phyloP scores from a whole-genome alignment of 1,284 basidiomycete genomes.

The Erythrobasidium hasegawianum region DNA sequence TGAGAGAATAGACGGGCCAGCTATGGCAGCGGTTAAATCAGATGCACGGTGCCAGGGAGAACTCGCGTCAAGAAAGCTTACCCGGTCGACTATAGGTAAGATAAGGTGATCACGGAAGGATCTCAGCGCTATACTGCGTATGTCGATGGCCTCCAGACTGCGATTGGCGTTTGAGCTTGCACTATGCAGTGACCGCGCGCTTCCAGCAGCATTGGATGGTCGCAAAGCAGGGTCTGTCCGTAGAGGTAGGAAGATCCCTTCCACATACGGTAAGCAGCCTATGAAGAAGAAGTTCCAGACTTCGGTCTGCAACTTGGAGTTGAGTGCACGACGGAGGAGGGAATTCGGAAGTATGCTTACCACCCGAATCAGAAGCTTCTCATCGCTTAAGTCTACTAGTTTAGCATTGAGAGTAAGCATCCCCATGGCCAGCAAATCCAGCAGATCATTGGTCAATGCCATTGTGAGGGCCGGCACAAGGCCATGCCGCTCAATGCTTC shows the following conservation, averaged over 20 bases:
- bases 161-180: conserved; percentile 53
- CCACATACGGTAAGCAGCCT: conserved; percentile 81
- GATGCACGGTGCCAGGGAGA: background rate
- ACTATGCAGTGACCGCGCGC: conserved; percentile 35
- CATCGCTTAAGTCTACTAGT: conserved; percentile 55
- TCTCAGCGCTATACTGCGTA: conserved; percentile 70
- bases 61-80: conserved; percentile 3
- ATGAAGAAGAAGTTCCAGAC: conserved; percentile 94
- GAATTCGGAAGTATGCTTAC: background rate
- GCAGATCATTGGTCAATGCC: conserved; percentile 69
- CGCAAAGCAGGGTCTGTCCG: conserved; percentile 43
- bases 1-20: conserved; percentile 18
- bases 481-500: conserved; percentile 48
- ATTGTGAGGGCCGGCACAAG: conserved; percentile 51
- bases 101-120: conserved; percentile 65
- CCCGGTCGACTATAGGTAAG: conserved; percentile 37
- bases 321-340: too few relatives aligned
- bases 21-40: background rate
- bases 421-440: conserved; percentile 76
- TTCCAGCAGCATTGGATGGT: conserved; percentile 39
- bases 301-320: conserved; percentile 71
- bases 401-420: conserved; percentile 89
- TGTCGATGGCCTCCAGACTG: conserved; percentile 59
- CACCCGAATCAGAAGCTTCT: conserved; percentile 62
- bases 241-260: conserved; percentile 57